Evolutionary conservation across 805 yeast genomes (phyloP).

Genomic region (Lachancea quebecensis): DNA sequence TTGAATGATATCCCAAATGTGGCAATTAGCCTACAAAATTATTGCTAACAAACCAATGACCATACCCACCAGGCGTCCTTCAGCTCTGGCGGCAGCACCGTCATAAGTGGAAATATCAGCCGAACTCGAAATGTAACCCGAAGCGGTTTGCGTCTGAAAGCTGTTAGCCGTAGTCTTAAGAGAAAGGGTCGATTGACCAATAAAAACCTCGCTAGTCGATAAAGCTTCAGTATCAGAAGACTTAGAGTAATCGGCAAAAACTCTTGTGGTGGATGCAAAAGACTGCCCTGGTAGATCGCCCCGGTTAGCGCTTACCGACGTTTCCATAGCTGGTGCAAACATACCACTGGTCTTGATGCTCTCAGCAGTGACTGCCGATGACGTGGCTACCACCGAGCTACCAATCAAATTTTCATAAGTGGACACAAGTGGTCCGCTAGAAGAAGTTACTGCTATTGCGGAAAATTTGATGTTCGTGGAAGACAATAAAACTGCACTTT

Average conservation of each 20-base stretch:
- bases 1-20: not conserved
- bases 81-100: conserved; percentile 1
- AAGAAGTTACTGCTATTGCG: not conserved
- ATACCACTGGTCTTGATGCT: not conserved
- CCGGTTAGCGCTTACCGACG: not conserved
- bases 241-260: not conserved
- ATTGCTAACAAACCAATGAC: not conserved
- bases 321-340: not conserved
- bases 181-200: not conserved
- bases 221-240: not conserved
- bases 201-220: not conserved
- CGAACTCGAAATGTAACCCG: not conserved
- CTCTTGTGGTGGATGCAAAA: not conserved
- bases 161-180: conserved; percentile 4
- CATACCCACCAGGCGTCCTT: not conserved
- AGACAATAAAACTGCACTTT: not conserved
- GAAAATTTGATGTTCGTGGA: not conserved
- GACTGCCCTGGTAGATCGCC: not conserved
- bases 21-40: not conserved
- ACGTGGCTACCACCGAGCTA: not conserved
- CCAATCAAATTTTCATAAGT: not conserved
- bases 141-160: not conserved
- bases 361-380: not conserved
- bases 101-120: not conserved
- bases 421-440: not conserved